Percentiles rank a stretch among this genome's conserved stretches.
Evolutionary conservation across 2,329 filamentous ascomycete genomes (phyloP).

Genomic region (Alternaria triticimaculans): DNA sequence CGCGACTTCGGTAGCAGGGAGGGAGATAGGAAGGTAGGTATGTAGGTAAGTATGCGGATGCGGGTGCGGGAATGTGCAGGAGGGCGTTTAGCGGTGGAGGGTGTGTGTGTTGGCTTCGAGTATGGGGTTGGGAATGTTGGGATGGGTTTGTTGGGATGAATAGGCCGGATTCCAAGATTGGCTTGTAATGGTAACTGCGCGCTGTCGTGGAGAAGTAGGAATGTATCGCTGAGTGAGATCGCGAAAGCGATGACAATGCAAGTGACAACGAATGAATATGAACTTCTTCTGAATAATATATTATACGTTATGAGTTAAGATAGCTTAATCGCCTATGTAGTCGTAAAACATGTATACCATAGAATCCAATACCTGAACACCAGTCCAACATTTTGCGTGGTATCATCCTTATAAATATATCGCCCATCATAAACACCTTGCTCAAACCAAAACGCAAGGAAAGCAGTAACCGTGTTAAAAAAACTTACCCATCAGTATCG

Average conservation of each 20-base stretch:
- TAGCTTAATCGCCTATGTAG: not conserved
- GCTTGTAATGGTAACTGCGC: not conserved
- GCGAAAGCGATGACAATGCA: not conserved
- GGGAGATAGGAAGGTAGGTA: slow-evolving; percentile 4
- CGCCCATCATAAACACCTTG: not conserved
- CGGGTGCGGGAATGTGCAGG: slow-evolving; percentile 5
- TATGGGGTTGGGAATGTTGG: not conserved
- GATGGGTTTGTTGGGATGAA: not conserved
- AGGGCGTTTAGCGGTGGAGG: slow-evolving; percentile 10
- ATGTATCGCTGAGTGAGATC: not conserved
- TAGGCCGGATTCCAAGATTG: too few relatives aligned
- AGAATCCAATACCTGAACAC: not conserved
- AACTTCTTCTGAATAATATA: not conserved
- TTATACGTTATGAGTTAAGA: not conserved
- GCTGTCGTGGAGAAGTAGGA: not conserved
- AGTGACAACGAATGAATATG: not conserved
- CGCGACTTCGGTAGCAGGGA: not conserved
- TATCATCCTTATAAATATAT: not conserved
- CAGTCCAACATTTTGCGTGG: not conserved
- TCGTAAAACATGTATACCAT: not conserved
- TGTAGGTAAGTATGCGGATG: not conserved
- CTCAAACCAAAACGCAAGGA: not conserved
- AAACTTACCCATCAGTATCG: slow-evolving; percentile 2
- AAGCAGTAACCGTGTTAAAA: not conserved
- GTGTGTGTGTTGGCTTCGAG: not conserved